Evolutionary conservation across 352 stramenopile genomes (phyloP), one percentile per base, ranked within the genome.

Genomic region (Phytophthora pistaciae): DNA sequence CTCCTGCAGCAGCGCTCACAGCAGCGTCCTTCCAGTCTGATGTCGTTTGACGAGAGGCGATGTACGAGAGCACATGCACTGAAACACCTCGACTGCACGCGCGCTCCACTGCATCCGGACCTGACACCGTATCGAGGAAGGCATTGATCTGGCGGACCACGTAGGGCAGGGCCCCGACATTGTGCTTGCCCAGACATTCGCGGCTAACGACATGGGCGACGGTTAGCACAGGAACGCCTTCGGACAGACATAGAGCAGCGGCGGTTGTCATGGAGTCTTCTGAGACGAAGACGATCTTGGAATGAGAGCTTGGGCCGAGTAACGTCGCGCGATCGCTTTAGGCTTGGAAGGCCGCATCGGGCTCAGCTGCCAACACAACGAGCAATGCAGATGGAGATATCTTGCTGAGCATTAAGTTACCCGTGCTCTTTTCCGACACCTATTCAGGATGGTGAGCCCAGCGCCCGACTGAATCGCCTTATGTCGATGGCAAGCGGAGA

Each of bases 1-100:
- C 77, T 11, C 54, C 23, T n/a, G 21, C 42, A 14, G 74, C 77
- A 0, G 77, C 77, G 5, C 57, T 56, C 5, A 56, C 50, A 23
- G 50, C 50, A 38, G 50, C 21, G 46, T 54, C 38, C 63, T 42
- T 58, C 49, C 18, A 62, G 49, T 27, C 42, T 9, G 23, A 52
- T 5, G 25, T 56, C 33, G 18, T 21, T 25, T 57, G 38, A 29
- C 57, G 23, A 70, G 46, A 55, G 44, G 31, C 60, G 8, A 68
- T 33, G n/a, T 48, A 61, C 38, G 53, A 20, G n/a, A 68, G 50
- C 33, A 60, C 23, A 50, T 54, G 50, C 38, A 48, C 33, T 3
- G 52, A 67, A 31, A 31, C 5, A 21, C 58, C 58, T 46, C 23
- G 31, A 25, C 10, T 52, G 60, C 49, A 60, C 14, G 49, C 48